These are phyloP conservation scores for Leishmania tarentolae DNA, from an alignment of 208 protist genomes.

Conservation along the genomic window DNA sequence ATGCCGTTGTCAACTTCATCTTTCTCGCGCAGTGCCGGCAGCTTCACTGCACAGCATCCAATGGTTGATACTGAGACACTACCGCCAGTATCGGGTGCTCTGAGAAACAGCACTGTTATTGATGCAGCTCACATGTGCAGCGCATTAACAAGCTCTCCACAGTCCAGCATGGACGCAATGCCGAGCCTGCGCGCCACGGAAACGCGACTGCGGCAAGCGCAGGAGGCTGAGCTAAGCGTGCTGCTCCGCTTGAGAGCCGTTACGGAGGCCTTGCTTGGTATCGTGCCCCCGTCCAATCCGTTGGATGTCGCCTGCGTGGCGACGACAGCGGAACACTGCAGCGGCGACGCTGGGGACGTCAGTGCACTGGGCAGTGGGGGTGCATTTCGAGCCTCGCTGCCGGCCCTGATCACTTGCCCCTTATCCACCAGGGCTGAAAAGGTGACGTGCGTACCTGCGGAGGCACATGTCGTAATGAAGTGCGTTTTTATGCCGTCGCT, in stretches of 20 bases:
- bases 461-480: background rate
- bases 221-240: slow-evolving; percentile 5
- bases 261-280: background rate
- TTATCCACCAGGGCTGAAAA: too few species aligned
- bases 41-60: background rate
- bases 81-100: background rate
- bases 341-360: background rate
- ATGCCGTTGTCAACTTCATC: background rate
- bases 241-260: background rate
- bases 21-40: background rate
- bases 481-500: background rate
- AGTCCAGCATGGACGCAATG: background rate
- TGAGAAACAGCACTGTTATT: background rate
- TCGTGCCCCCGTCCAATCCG: background rate
- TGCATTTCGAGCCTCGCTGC: background rate
- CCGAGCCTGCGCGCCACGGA: background rate
- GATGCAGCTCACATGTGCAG: background rate
- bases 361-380: background rate
- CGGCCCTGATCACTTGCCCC: background rate
- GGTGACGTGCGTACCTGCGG: background rate
- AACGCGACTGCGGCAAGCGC: slow-evolving; percentile 3
- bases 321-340: background rate
- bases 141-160: background rate
- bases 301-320: background rate
- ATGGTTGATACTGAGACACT: background rate